phyloP scores from a whole-genome alignment of 768 basidiomycete species.

The Amanita rimosa region DNA sequence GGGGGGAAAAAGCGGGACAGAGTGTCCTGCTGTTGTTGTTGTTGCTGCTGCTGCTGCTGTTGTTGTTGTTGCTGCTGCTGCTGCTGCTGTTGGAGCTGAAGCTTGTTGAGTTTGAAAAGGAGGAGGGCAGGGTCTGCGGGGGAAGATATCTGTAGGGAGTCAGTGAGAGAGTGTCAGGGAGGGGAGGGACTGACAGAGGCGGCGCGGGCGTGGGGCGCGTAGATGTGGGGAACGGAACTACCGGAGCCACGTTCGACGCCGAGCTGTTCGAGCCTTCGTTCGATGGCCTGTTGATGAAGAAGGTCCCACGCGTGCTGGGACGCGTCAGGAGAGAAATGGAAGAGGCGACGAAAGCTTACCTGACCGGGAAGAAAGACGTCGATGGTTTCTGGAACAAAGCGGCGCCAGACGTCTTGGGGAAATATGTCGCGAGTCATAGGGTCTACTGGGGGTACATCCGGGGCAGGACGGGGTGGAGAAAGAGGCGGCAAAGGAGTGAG shows the following conservation, averaged over 20 bases:
- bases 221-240: slow-evolving; percentile 45
- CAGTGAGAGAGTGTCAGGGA: slow-evolving; percentile 14
- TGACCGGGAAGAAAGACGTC: slow-evolving; percentile 80
- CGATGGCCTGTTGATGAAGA: slow-evolving; percentile 60
- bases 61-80: slow-evolving; percentile 79
- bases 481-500: neutral
- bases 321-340: slow-evolving; percentile 6
- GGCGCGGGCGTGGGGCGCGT: slow-evolving; percentile 71
- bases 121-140: slow-evolving; percentile 79
- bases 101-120: slow-evolving; percentile 73
- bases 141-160: slow-evolving; percentile 62
- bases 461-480: neutral
- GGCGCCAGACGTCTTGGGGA: slow-evolving; percentile 56
- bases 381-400: slow-evolving; percentile 48
- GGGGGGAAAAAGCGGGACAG: slow-evolving; percentile 33
- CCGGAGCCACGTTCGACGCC: slow-evolving; percentile 63
- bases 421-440: slow-evolving; percentile 39
- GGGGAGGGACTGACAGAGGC: slow-evolving; percentile 53
- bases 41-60: slow-evolving; percentile 66
- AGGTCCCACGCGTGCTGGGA: slow-evolving; percentile 62
- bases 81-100: slow-evolving; percentile 69
- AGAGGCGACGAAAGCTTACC: slow-evolving; percentile 27
- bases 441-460: slow-evolving; percentile 17
- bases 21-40: slow-evolving; percentile 56
- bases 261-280: slow-evolving; percentile 70